A percentile compares a stretch with the other conserved stretches of the same genome.
These are phyloP conservation scores for Melanomma pulvis-pyrius DNA, from an alignment of 495 filamentous ascomycete genomes.

Conservation along the genomic window DNA sequence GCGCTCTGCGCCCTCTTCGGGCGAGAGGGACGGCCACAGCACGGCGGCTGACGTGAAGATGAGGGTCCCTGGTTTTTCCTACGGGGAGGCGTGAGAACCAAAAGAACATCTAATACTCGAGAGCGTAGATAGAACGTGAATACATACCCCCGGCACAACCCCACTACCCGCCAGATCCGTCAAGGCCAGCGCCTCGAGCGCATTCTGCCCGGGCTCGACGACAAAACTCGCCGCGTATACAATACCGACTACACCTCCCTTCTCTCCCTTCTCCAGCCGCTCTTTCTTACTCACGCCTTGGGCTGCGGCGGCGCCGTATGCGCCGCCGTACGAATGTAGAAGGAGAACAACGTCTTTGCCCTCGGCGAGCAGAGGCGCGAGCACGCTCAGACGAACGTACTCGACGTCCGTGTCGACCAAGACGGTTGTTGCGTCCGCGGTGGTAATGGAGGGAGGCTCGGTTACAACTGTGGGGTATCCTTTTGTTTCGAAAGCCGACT, in stretches of 20 bases:
- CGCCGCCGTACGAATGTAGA: constrained; percentile 22
- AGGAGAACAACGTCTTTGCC: constrained; percentile 26
- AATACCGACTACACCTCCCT: constrained; percentile 16
- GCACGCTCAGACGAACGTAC: not conserved
- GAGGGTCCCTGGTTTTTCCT: constrained; percentile 3
- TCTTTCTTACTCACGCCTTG: constrained; percentile 21
- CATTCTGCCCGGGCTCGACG: not conserved
- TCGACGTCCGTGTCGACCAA: not conserved
- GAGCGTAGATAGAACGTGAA: not conserved
- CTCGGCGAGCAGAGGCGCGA: not conserved
- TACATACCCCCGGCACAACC: constrained; percentile 1
- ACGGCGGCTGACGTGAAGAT: not conserved
- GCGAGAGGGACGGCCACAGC: not conserved
- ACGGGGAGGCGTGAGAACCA: not conserved
- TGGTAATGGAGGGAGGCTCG: not conserved
- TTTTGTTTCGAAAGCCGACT: not conserved
- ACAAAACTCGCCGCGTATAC: constrained; percentile 6
- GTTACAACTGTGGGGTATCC: not conserved
- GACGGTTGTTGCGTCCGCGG: not conserved
- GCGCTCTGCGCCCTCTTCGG: not conserved
- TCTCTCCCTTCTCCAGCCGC: not conserved
- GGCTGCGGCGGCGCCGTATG: constrained; percentile 4
- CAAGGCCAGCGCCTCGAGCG: not conserved
- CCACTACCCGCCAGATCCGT: not conserved
- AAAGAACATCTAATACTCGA: too few species aligned